phyloP scores from a whole-genome alignment of 139 green algal species.

The Desmodesmus armatus region DNA sequence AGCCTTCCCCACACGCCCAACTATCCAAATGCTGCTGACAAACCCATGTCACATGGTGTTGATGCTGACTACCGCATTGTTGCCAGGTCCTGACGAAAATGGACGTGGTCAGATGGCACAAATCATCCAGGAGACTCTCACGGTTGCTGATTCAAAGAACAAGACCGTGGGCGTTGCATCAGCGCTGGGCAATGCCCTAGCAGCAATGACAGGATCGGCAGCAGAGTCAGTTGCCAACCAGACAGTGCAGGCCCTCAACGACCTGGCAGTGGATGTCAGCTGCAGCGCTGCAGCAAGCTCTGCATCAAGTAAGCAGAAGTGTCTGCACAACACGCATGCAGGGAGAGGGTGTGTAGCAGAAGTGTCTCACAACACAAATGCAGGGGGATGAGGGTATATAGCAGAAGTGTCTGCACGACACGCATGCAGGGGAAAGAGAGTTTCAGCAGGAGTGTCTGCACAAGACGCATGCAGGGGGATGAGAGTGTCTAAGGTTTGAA shows the following conservation, averaged over 20 bases:
- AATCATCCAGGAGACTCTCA: constrained; percentile 18
- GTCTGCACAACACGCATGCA: background rate
- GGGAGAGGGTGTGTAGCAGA: too few species aligned
- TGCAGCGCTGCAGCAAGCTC: constrained; percentile 23
- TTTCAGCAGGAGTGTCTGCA: too few species aligned
- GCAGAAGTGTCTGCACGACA: background rate
- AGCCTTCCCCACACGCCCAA: too few species aligned
- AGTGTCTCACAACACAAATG: background rate
- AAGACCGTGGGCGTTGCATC: constrained; percentile 38
- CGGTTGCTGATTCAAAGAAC: constrained; percentile 34
- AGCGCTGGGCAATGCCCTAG: constrained; percentile 31
- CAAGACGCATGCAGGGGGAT: too few species aligned
- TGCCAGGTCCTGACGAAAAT: constrained; percentile 11
- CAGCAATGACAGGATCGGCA: constrained; percentile 25
- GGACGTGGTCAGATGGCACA: constrained; percentile 31
- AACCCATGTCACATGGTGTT: too few species aligned
- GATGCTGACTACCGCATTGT: background rate
- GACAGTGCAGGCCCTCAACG: constrained; percentile 24
- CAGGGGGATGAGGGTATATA: too few species aligned
- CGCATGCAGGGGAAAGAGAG: background rate
- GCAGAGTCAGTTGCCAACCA: constrained; percentile 2
- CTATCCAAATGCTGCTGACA: too few species aligned
- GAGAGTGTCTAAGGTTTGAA: too few species aligned
- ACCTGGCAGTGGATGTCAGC: constrained; percentile 23
- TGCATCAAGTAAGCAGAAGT: constrained; percentile 20